A percentile compares a stretch with the other conserved stretches of the same genome.
Conservation (phyloP, 805 yeast species). For the Pichia heedii region DNA sequence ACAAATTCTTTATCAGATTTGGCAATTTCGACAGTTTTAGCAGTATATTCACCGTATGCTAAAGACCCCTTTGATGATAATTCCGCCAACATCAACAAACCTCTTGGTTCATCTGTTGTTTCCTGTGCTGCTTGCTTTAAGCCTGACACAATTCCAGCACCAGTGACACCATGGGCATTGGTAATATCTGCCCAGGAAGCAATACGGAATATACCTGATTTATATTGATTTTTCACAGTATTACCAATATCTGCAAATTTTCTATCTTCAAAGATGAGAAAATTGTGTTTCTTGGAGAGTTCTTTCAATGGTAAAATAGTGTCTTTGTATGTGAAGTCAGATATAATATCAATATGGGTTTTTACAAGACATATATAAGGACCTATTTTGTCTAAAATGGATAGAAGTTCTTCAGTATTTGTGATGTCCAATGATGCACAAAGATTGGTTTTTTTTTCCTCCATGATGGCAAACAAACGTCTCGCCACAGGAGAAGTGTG, state of each 20-base stretch:
- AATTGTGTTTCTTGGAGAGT: slow-evolving; percentile 73
- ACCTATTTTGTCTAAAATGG: slow-evolving; percentile 69
- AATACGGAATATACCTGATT: slow-evolving; percentile 81
- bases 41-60: slow-evolving; percentile 87
- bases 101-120: slow-evolving; percentile 70
- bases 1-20: slow-evolving; percentile 81
- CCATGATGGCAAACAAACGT: slow-evolving; percentile 66
- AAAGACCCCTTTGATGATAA: slow-evolving; percentile 88
- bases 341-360: slow-evolving; percentile 89
- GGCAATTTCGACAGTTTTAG: slow-evolving; percentile 78
- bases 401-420: slow-evolving; percentile 66
- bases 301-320: slow-evolving; percentile 68
- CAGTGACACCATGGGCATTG: slow-evolving; percentile 96
- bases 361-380: slow-evolving; percentile 88
- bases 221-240: slow-evolving; percentile 89
- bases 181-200: slow-evolving; percentile 96
- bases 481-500: slow-evolving; percentile 78
- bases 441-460: slow-evolving; percentile 70
- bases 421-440: slow-evolving; percentile 93
- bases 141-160: slow-evolving; percentile 86
- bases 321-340: slow-evolving; percentile 75
- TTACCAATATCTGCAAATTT: slow-evolving; percentile 98
- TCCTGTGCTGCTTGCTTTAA: slow-evolving; percentile 72
- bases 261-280: slow-evolving; percentile 91
- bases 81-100: slow-evolving; percentile 91